Conservation (phyloP, 2,329 filamentous ascomycete species). For the Aspergillus melleus region DNA sequence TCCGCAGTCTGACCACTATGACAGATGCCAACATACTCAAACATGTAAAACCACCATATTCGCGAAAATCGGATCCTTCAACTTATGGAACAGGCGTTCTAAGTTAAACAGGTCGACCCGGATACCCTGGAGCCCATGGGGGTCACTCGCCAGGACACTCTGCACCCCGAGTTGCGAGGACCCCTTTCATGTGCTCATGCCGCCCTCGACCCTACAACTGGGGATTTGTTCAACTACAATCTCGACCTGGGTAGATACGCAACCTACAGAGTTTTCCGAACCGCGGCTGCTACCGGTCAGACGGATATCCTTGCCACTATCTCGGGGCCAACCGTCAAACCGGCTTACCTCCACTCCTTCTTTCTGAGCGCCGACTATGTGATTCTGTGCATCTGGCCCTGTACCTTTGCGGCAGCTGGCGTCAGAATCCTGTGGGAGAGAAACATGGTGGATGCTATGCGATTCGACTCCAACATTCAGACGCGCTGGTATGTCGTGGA, state of each 20-base stretch:
- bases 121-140: slow-evolving; percentile 70
- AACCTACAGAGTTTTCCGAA: slow-evolving; percentile 69
- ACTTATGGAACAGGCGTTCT: no score
- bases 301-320: slow-evolving; percentile 71
- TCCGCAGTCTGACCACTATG: slow-evolving; percentile 56
- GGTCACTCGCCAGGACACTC: slow-evolving; percentile 53
- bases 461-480: slow-evolving; percentile 56
- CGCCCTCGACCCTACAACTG: slow-evolving; percentile 65
- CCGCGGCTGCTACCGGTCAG: slow-evolving; percentile 60
- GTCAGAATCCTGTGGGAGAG: slow-evolving; percentile 13
- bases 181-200: slow-evolving; percentile 69
- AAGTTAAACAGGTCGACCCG: slow-evolving; percentile 54
- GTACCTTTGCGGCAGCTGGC: slow-evolving; percentile 59
- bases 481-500: slow-evolving; percentile 74
- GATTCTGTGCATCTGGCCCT: slow-evolving; percentile 65
- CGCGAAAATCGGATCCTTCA: no score
- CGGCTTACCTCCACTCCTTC: slow-evolving; percentile 77
- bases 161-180: slow-evolving; percentile 68
- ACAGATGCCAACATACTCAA: slow-evolving; percentile 50
- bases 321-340: slow-evolving; percentile 31
- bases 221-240: slow-evolving; percentile 78
- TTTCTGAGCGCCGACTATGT: slow-evolving; percentile 70
- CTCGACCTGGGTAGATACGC: slow-evolving; percentile 58
- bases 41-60: not conserved
- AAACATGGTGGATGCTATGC: slow-evolving; percentile 65